Evolutionary conservation across 306 rosid species (phyloP), one percentile per base, ranked within the genome.

Genomic region (Acacia crassicarpa): DNA sequence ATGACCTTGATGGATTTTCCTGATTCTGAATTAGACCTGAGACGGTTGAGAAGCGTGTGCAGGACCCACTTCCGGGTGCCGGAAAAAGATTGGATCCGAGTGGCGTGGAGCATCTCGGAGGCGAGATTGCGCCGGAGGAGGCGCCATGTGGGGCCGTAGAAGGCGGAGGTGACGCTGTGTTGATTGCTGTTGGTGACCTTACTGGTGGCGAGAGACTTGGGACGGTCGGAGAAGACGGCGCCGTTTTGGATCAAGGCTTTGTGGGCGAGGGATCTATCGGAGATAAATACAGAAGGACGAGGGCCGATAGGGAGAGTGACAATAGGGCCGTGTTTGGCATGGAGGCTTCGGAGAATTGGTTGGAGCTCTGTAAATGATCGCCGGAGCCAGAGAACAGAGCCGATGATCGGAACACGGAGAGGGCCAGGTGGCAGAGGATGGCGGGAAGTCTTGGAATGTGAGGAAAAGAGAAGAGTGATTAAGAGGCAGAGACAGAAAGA

Each of bases 301-400:
- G 65, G 9, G 9, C 27, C 63, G 1, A 73, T 49, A 2, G 63
- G 65, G 30, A 48, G 77, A 73, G 77, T 48, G 65, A 73, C n/a
- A 41, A 73, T 73, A 59, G 77, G 77, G 3, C 77, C 77, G 33
- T 73, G 38, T 17, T 73, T 73, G 45, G 77, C 77, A 4, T 49
- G 77, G 2, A 73, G 77, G 15, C 6, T 9, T 49, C 45, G 43
- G 25, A 73, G 77, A 30, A 73, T 30, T 0, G 65, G 65, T 16
- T 72, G 61, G 16, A 72, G 41, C 0, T 72, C 41, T 2, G 61
- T 12, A 23, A 72, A 72, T 15, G 76, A 72, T 46, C 32, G 4
- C 2, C 61, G 76, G 9, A 72, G 61, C 32, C 32, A 48, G 2
- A 46, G 1, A 1, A 72, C 5, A 8, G 59, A 25, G 43, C 61